Conservation (phyloP, 768 basidiomycete genomes). For the Termitomyces sp. region DNA sequence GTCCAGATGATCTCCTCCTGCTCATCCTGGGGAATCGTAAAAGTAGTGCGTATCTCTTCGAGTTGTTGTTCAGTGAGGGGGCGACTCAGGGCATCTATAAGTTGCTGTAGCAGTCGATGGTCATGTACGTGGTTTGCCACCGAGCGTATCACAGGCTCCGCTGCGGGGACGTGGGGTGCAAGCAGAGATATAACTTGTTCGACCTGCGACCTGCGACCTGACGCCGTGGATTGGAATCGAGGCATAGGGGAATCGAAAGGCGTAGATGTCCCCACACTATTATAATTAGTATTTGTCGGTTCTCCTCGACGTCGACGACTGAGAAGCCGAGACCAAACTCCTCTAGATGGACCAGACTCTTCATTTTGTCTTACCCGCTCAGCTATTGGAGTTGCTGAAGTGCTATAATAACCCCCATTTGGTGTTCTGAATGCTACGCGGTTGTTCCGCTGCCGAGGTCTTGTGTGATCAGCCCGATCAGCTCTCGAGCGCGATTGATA, state of each 20-base stretch:
- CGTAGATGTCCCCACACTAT: too few relatives aligned
- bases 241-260: neutral
- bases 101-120: neutral
- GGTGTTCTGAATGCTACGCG: neutral
- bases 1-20: neutral
- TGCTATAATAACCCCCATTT: neutral
- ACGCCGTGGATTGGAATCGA: neutral
- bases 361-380: neutral
- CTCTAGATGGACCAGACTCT: neutral
- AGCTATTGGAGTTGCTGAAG: neutral
- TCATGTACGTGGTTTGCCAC: neutral
- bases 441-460: neutral
- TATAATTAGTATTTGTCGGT: neutral
- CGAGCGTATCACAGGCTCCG: neutral
- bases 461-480: neutral
- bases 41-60: neutral
- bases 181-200: neutral
- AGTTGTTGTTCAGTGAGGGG: neutral
- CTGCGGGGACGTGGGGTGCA: neutral
- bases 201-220: neutral
- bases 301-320: neutral
- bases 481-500: too few relatives aligned
- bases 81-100: neutral
- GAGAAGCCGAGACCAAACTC: neutral
- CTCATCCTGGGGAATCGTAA: neutral